These are phyloP conservation scores for Geotrichum fermentans DNA, from an alignment of 1,139 yeast genomes.

Conservation along the genomic window DNA sequence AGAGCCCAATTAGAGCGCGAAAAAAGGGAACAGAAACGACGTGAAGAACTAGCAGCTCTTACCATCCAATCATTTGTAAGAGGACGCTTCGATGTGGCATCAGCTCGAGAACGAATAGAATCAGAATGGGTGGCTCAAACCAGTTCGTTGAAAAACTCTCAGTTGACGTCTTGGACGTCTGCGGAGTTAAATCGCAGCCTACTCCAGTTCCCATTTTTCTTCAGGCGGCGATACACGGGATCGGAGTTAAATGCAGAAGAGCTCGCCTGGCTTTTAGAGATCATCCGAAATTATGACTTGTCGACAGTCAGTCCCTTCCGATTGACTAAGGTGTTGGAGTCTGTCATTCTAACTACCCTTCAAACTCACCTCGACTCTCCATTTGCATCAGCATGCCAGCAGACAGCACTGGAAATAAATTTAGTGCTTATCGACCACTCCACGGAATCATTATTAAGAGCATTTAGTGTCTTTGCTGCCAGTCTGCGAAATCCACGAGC, in stretches of 20 bases:
- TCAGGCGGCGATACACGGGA: constrained; percentile 20
- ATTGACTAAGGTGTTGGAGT: background rate
- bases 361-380: background rate
- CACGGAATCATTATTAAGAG: background rate
- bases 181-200: constrained; percentile 9
- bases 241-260: constrained; percentile 13
- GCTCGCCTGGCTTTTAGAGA: background rate
- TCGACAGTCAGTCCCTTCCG: background rate
- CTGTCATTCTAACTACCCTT: background rate
- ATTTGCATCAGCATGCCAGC: constrained; percentile 6
- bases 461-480: too few species aligned
- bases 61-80: constrained; percentile 44
- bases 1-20: constrained; percentile 63
- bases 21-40: constrained; percentile 40
- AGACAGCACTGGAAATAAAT: background rate
- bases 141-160: constrained; percentile 7
- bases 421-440: background rate
- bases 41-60: constrained; percentile 41
- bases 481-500: too few species aligned
- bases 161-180: constrained; percentile 2
- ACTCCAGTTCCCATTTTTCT: constrained; percentile 19
- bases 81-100: constrained; percentile 23
- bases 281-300: background rate
- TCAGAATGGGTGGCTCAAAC: constrained; percentile 23
- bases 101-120: constrained; percentile 21